Percentiles rank a stretch among this genome's conserved stretches.
These are phyloP conservation scores for Pyronema domesticum DNA, from an alignment of 495 filamentous ascomycete species.

Conservation along the genomic window DNA sequence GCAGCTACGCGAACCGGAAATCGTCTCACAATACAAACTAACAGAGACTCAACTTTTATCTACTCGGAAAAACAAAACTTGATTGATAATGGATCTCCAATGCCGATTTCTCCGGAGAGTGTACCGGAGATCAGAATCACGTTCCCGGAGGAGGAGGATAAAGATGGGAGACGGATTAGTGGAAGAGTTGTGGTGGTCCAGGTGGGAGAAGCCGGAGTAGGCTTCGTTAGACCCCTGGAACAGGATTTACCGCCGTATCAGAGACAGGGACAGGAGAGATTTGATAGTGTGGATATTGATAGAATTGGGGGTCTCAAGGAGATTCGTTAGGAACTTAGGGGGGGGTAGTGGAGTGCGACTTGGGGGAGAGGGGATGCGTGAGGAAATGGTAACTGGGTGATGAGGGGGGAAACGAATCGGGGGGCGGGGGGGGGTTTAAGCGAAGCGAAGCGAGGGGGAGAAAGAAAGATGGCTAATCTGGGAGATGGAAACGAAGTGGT, in stretches of 20 bases:
- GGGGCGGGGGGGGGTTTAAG: too few species aligned
- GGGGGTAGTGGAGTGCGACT: too few species aligned
- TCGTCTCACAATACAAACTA: constrained; percentile 40
- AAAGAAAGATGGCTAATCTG: too few species aligned
- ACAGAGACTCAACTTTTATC: constrained; percentile 46
- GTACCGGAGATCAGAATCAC: constrained; percentile 96
- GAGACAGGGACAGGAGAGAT: constrained; percentile 46
- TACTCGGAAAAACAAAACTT: constrained; percentile 54
- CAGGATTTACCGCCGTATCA: constrained; percentile 76
- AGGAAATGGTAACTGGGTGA: too few species aligned
- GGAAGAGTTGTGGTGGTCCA: constrained; percentile 82
- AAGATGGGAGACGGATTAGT: constrained; percentile 58
- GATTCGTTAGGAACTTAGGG: constrained; percentile 34
- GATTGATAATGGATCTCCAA: constrained; percentile 52
- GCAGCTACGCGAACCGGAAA: constrained; percentile 38
- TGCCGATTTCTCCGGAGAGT: constrained; percentile 56
- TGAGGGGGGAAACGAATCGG: too few species aligned
- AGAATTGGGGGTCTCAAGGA: constrained; percentile 89
- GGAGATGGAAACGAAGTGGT: too few species aligned
- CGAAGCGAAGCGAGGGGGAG: too few species aligned
- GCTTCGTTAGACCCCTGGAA: constrained; percentile 68
- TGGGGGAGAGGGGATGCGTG: too few species aligned
- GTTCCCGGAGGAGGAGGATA: constrained; percentile 82
- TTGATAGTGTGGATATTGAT: constrained; percentile 84
- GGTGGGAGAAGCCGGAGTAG: constrained; percentile 65